Conservation (phyloP, 1,284 basidiomycete species). For the Inonotus obliquus region DNA sequence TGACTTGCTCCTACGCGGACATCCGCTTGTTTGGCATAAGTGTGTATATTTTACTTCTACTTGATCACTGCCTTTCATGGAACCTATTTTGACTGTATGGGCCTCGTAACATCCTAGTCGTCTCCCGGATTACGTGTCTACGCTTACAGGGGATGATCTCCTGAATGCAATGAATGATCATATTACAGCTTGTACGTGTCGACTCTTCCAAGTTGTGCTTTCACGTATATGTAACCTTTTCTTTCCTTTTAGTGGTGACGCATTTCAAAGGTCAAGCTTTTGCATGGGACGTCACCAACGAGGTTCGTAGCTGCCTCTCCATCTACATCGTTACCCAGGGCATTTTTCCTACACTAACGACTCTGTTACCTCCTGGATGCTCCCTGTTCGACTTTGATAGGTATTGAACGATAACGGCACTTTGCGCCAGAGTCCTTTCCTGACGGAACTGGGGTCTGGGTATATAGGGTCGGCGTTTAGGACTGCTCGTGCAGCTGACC, state of each 20-base stretch:
- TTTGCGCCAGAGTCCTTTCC: conserved; percentile 43
- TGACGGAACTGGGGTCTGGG: conserved; percentile 37
- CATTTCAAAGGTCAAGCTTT: conserved; percentile 42
- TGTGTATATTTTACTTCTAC: conserved; percentile 36
- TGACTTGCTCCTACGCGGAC: conserved; percentile 41
- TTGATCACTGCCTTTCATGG: no score
- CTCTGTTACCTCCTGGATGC: no score
- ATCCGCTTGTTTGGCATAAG: conserved; percentile 53
- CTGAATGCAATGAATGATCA: conserved; percentile 11
- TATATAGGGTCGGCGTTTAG: conserved; percentile 42
- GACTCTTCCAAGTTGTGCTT: not conserved
- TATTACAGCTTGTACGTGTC: conserved; percentile 11
- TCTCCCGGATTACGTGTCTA: conserved; percentile 34
- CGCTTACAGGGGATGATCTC: conserved; percentile 6
- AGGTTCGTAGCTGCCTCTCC: conserved; percentile 19
- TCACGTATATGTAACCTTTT: not conserved
- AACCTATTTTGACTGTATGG: no score
- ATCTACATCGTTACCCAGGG: not conserved
- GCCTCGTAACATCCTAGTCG: no score
- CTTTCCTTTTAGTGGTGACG: conserved; percentile 9
- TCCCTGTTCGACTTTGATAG: conserved; percentile 26
- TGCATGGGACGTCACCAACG: conserved; percentile 42
- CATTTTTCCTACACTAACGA: no score
- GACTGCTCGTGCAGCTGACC: conserved; percentile 41
- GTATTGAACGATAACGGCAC: conserved; percentile 58